phyloP scores from a whole-genome alignment of 2,329 filamentous ascomycete species.

The Nigrospora oryzae region DNA sequence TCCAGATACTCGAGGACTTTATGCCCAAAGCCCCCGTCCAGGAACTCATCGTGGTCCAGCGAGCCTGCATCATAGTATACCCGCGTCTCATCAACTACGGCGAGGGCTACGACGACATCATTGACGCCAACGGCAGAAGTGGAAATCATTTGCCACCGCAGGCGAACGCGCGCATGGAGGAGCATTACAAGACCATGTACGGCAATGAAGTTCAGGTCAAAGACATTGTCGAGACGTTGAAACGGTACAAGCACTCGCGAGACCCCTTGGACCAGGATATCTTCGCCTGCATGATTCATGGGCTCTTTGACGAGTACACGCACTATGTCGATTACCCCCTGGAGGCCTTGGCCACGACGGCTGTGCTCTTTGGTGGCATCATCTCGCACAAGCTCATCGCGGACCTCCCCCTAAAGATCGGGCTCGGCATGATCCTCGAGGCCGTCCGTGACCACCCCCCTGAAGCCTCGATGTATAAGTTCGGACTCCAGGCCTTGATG shows the following conservation, averaged over 20 bases:
- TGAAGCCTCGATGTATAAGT: constrained; percentile 93
- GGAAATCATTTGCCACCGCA: constrained; percentile 73
- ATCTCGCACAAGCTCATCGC: constrained; percentile 91
- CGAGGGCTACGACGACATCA: constrained; percentile 83
- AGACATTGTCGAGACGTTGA: constrained; percentile 75
- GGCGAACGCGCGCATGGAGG: constrained; percentile 89
- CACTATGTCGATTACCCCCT: constrained; percentile 94
- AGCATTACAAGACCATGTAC: constrained; percentile 98
- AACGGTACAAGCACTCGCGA: constrained; percentile 79
- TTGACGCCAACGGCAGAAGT: constrained; percentile 73
- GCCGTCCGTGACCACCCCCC: constrained; percentile 78
- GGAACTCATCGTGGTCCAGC: constrained; percentile 73
- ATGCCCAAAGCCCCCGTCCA: constrained; percentile 49
- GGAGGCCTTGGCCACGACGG: constrained; percentile 91
- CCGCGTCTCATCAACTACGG: constrained; percentile 94
- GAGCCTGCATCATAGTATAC: constrained; percentile 84
- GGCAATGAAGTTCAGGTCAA: constrained; percentile 80
- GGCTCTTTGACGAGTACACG: constrained; percentile 92
- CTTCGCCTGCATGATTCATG: constrained; percentile 98
- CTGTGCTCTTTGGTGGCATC: constrained; percentile 92
- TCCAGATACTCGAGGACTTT: constrained; percentile 71
- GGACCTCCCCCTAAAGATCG: constrained; percentile 83
- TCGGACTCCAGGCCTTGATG: constrained; percentile 88
- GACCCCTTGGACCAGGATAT: constrained; percentile 84
- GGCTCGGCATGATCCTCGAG: constrained; percentile 96